Percentiles rank a stretch among this genome's conserved stretches.
phyloP scores from a whole-genome alignment of 1,139 yeast genomes.

The Sugiyamaella neomexicana region DNA sequence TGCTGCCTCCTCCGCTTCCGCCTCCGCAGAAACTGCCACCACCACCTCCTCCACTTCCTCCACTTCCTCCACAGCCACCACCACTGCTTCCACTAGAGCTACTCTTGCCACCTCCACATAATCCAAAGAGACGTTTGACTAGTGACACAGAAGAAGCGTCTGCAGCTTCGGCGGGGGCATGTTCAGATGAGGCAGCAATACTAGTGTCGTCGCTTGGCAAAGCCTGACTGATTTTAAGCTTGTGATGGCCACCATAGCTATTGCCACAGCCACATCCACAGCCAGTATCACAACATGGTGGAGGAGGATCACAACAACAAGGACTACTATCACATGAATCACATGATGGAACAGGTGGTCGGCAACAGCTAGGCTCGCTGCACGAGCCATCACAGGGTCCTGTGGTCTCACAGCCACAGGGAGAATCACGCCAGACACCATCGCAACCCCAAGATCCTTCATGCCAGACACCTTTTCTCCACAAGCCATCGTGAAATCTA shows the following conservation, averaged over 20 bases:
- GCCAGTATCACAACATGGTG: neutral
- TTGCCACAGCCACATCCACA: neutral
- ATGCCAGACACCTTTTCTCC: slow-evolving; percentile 13
- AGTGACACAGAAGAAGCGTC: slow-evolving; percentile 7
- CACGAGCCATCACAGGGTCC: neutral
- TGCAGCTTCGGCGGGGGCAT: slow-evolving; percentile 7
- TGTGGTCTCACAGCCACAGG: slow-evolving; percentile 2
- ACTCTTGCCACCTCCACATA: slow-evolving; percentile 16
- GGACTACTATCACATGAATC: neutral
- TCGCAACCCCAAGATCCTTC: slow-evolving; percentile 13
- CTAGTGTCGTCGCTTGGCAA: neutral
- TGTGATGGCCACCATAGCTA: neutral
- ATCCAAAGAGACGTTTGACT: slow-evolving; percentile 18
- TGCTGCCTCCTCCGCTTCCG: slow-evolving; percentile 12
- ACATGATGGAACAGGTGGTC: neutral
- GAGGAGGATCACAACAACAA: no score
- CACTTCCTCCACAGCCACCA: slow-evolving; percentile 12
- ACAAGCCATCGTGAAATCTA: slow-evolving; percentile 10
- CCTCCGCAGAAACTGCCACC: slow-evolving; percentile 2
- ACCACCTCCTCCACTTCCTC: slow-evolving; percentile 3
- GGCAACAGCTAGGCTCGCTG: neutral
- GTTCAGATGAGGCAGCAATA: slow-evolving; percentile 4
- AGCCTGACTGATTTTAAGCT: neutral
- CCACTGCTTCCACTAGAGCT: slow-evolving; percentile 5
- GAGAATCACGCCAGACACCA: slow-evolving; percentile 11